Evolutionary conservation across 73 alveolate species (phyloP).

Genomic region (Paramecium biaurelia): DNA sequence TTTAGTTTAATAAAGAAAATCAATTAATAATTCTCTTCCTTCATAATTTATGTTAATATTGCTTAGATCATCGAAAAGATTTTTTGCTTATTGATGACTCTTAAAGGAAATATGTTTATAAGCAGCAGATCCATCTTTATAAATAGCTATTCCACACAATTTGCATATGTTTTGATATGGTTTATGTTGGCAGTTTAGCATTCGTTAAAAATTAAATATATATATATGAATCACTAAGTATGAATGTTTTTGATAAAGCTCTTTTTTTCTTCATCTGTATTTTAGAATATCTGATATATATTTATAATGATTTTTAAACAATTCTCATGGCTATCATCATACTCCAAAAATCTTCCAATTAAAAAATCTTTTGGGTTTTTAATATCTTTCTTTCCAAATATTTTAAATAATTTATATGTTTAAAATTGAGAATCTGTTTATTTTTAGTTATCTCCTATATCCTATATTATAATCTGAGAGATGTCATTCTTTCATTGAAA

Average conservation of each 20-base stretch:
- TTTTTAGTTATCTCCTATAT: not conserved
- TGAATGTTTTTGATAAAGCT: not conserved
- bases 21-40: not conserved
- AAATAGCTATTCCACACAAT: not conserved
- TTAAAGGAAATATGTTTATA: not conserved
- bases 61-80: not conserved
- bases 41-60: not conserved
- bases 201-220: not conserved
- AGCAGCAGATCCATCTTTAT: not conserved
- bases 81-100: not conserved
- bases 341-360: not conserved
- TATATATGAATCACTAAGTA: not conserved
- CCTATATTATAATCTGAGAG: not conserved
- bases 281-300: not conserved
- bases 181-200: slow-evolving; percentile 14
- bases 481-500: not conserved
- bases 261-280: not conserved
- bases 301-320: not conserved
- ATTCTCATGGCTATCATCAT: not conserved
- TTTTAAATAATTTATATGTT: not conserved
- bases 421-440: not conserved
- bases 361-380: not conserved
- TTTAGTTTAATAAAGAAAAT: not conserved
- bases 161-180: not conserved
- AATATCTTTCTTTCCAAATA: not conserved